Conservation (phyloP, 306 rosid genomes). For the Biancaea sappan region DNA sequence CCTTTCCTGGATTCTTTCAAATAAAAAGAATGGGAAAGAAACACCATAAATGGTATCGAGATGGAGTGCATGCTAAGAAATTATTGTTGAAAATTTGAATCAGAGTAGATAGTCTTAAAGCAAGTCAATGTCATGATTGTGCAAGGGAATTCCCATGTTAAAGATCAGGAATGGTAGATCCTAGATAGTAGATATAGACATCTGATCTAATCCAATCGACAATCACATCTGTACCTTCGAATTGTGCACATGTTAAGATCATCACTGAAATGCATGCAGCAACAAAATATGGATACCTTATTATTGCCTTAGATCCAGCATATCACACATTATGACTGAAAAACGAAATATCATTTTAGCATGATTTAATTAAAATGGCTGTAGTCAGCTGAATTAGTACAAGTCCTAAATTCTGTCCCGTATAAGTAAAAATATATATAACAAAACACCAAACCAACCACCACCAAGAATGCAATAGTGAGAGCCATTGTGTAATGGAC, state of each 20-base stretch:
- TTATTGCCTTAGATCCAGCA: constrained; percentile 15
- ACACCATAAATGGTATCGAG: constrained; percentile 29
- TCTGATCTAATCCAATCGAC: constrained; percentile 9
- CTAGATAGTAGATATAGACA: background rate
- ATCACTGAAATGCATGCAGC: background rate
- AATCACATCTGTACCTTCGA: constrained; percentile 6
- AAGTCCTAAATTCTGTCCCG: background rate
- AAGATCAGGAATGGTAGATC: background rate
- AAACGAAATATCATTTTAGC: background rate
- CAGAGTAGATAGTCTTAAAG: constrained; percentile 21
- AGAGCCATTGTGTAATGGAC: background rate
- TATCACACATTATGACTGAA: background rate
- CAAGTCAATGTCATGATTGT: background rate
- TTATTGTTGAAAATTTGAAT: constrained; percentile 30
- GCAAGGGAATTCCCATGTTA: background rate
- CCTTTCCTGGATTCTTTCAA: constrained; percentile 26
- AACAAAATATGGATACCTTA: background rate
- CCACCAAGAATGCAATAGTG: background rate
- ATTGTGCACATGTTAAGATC: constrained; percentile 16
- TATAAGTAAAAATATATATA: background rate
- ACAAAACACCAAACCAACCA: background rate
- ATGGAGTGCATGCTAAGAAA: constrained; percentile 40
- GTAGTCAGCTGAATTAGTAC: background rate
- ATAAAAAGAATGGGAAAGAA: background rate
- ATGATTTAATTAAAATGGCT: background rate